Base-by-base conservation (phyloP, 2,329 filamentous ascomycete genomes). In the Penicillium sp. region DNA sequence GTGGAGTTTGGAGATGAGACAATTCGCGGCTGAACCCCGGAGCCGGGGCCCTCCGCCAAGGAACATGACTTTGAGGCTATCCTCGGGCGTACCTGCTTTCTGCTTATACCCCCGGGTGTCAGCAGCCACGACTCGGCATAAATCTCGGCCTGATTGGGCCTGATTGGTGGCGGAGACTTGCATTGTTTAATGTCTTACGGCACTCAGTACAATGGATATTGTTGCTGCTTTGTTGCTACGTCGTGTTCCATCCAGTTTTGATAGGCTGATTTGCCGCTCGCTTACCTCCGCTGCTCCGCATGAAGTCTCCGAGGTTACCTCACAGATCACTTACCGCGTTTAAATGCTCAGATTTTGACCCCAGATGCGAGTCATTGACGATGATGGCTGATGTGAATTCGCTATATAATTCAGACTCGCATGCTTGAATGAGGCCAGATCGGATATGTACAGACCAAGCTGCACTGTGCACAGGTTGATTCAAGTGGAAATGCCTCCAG, bases 381-480 rank as follows among this genome's bases (percentile, higher is more conserved):
- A 19, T 36, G 33, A 44, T 29, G 34, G 29, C 30, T 25, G 31
- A 44, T 36, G 35, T 46, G 39, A 39, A 56, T 56, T 53, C 51
- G 57, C 53, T 58, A 50, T 43, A 54, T 48, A 42, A 47, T 41
- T 37, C 25, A 51, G 42, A 52, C 40, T 46, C 47, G 50, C 48
- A 49, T 53, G 49, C 50, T 55, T 48, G 31, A 41, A 56, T 49
- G 48, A 48, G 49, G 50, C 46, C 37, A 47, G 49, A 56, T 52
- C 46, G 50, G 51, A 58, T 59, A 61, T 60, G 42, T 61, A 60
- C 57, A 61, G 41, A 52, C 52, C 43, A 51, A 49, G 46, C 42
- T 50, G 46, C 36, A 48, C 45, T 14, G 44, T 42, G 34, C 31
- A 42, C 33, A 37, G 49, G 46, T 33, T 39, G 29, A 48, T 47